phyloP scores from a whole-genome alignment of 345 rosid species.

The Eucalyptus virginea region DNA sequence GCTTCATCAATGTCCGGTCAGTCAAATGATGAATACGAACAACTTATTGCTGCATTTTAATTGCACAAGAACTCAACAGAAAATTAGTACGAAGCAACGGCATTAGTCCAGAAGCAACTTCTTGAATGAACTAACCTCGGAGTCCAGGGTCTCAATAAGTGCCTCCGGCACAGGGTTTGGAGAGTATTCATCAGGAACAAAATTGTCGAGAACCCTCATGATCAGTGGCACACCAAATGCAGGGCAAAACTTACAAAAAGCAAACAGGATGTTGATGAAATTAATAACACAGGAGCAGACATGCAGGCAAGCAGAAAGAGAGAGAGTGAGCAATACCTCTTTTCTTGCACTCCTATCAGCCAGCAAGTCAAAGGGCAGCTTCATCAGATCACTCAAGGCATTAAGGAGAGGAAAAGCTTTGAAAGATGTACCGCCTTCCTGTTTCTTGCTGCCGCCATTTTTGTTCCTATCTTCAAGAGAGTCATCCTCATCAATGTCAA shows the following conservation, averaged over 20 bases:
- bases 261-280: background rate
- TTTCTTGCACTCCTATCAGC: slow-evolving; percentile 55
- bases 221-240: slow-evolving; percentile 45
- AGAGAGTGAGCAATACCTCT: slow-evolving; percentile 38
- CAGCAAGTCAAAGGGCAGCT: slow-evolving; percentile 92
- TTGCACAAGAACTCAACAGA: background rate
- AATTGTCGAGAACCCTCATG: slow-evolving; percentile 53
- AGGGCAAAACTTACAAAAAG: slow-evolving; percentile 63
- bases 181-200: slow-evolving; percentile 84
- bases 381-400: slow-evolving; percentile 89
- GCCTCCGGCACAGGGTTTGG: slow-evolving; percentile 65
- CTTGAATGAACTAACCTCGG: slow-evolving; percentile 41
- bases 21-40: background rate
- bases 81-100: background rate
- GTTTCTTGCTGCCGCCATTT: slow-evolving; percentile 3
- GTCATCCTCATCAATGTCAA: slow-evolving; percentile 54
- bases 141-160: slow-evolving; percentile 46
- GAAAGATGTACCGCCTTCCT: slow-evolving; percentile 30
- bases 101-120: background rate
- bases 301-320: background rate
- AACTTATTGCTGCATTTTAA: background rate
- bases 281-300: background rate
- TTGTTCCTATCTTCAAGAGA: slow-evolving; percentile 12
- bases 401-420: slow-evolving; percentile 69
- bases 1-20: background rate